Conservation (phyloP, 2,329 filamentous ascomycete species). For the Exutisphaerella laricina region DNA sequence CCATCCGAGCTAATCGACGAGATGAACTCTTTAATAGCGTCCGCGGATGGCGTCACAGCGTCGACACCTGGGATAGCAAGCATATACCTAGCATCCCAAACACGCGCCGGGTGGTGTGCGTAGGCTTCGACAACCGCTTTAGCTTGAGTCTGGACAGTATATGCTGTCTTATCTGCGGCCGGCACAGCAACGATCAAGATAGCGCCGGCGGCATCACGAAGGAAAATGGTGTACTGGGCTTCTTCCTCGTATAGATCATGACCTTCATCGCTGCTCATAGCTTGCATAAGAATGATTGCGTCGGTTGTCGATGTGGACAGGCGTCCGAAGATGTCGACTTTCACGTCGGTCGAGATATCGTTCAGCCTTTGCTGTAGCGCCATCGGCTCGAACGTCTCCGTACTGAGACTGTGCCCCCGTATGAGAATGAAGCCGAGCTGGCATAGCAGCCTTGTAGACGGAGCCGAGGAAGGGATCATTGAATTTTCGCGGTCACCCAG, state of each 20-base stretch:
- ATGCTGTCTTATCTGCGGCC: constrained; percentile 2
- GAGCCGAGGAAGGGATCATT: too few relatives aligned
- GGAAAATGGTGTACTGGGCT: constrained; percentile 9
- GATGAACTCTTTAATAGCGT: constrained; percentile 17
- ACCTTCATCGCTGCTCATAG: not conserved
- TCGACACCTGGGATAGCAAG: constrained; percentile 11
- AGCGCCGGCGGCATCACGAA: constrained; percentile 10
- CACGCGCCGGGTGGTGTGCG: constrained; percentile 15
- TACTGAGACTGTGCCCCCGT: not conserved
- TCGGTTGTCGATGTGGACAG: constrained; percentile 13
- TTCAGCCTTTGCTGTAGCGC: constrained; percentile 11
- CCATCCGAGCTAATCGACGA: constrained; percentile 13
- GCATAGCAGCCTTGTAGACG: constrained; percentile 10
- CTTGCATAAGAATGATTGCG: constrained; percentile 4
- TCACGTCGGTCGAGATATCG: constrained; percentile 1
- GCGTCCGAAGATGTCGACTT: constrained; percentile 14
- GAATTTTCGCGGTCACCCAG: too few relatives aligned
- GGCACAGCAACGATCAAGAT: constrained; percentile 11
- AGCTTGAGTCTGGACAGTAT: constrained; percentile 12
- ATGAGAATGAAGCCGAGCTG: constrained; percentile 15
- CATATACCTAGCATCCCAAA: constrained; percentile 18
- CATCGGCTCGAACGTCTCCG: not conserved
- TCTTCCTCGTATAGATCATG: constrained; percentile 4
- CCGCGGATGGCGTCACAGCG: constrained; percentile 1
- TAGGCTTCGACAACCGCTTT: constrained; percentile 9